Base-by-base conservation (phyloP, 306 rosid species). In the Dryas drummondii region DNA sequence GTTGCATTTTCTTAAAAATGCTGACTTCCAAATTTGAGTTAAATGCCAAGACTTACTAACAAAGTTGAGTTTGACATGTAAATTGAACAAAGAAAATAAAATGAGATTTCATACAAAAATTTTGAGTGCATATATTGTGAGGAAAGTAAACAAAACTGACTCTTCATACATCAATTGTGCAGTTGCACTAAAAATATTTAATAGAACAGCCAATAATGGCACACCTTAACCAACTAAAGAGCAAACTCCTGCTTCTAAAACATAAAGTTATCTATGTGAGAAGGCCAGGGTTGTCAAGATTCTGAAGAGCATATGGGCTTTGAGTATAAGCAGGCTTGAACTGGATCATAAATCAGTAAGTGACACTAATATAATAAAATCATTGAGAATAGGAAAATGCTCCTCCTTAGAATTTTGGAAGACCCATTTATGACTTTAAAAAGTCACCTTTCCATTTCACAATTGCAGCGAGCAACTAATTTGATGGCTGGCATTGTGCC, bases 351-450 rank as follows among this genome's bases (percentile, higher is more conserved):
- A 22, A 15, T 58, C 70, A 16, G 42, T 16, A 71, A n/a, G 66
- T 49, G 10, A 77, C 9, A 6, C 41, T 71, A 56, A 22, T 4
- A 12, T n/a, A 42, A 60, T 59, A 40, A 50, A 27, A 75, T 70
- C 37, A 9, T 13, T 56, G 16, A 17, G 45, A n/a, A 40, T 5
- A 41, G 52, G 37, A 65, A 70, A 74, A 66, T 75, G 58, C 19
- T 51, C 26, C 70, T 9, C 47, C 46, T 63, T 17, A n/a, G 57
- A 13, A 53, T n/a, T 41, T 11, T 32, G 55, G 55, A 10, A 77
- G 75, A 71, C 56, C 70, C 49, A 63, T 70, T 56, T 26, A 74
- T 67, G 63, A 53, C 64, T 56, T 71, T 6, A 19, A 11, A 15
- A 65, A n/a, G 26, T 46, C 56, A 14, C 26, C 46, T 7, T 8